Conservation (phyloP, 305 asterid species). For the Galium porrigens region DNA sequence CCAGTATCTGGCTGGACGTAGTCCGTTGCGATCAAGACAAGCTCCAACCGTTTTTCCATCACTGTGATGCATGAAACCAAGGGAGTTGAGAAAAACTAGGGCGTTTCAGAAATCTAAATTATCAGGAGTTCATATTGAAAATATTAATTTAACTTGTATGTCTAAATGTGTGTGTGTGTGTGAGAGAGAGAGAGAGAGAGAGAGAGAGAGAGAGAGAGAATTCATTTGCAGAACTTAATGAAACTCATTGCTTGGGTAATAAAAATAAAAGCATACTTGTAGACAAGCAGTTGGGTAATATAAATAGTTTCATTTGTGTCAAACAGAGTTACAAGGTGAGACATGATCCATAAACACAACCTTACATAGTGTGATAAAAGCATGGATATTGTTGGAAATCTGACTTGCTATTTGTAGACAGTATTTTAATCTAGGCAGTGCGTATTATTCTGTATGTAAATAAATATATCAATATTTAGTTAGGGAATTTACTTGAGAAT, state of each 20-base stretch:
- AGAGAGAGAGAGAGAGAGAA: neutral
- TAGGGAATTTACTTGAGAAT: too few species aligned
- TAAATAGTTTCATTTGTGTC: too few species aligned
- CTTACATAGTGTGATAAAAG: too few species aligned
- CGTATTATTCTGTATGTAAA: too few species aligned
- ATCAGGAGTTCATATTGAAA: constrained; percentile 6
- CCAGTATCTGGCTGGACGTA: constrained; percentile 99
- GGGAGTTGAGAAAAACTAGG: constrained; percentile 7
- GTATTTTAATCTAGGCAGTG: too few species aligned
- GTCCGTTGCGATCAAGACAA: constrained; percentile 96
- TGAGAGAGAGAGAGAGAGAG: neutral
- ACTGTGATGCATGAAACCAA: constrained; percentile 27
- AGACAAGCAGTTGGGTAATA: too few species aligned
- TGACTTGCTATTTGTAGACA: too few species aligned
- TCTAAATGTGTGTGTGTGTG: neutral
- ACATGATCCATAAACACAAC: too few species aligned
- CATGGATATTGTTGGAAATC: neutral
- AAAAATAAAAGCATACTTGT: too few species aligned
- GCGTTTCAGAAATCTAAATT: neutral
- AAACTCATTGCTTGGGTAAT: neutral
- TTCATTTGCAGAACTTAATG: neutral
- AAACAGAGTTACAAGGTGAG: too few species aligned
- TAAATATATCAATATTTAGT: too few species aligned
- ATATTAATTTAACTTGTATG: constrained; percentile 1
- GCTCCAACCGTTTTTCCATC: constrained; percentile 99